phyloP scores from a whole-genome alignment of 768 basidiomycete genomes.

The Sarcomyxa edulis region DNA sequence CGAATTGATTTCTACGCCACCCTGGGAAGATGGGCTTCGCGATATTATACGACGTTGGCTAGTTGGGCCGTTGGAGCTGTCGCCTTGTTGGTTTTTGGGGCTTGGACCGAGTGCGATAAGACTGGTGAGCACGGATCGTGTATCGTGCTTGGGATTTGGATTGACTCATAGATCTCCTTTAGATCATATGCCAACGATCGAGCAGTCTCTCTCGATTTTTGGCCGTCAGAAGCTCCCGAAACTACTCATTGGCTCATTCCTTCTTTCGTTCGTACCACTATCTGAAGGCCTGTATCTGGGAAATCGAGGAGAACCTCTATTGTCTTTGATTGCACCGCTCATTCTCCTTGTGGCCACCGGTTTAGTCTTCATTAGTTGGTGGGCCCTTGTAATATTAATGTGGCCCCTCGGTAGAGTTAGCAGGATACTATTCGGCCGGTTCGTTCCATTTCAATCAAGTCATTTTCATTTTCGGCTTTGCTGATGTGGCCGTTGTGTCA shows the following conservation, averaged over 20 bases:
- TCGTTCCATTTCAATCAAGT: slow-evolving; percentile 10
- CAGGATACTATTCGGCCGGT: slow-evolving; percentile 29
- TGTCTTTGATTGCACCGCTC: slow-evolving; percentile 50
- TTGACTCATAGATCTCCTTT: slow-evolving; percentile 2
- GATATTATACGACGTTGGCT: slow-evolving; percentile 70
- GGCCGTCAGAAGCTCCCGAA: slow-evolving; percentile 29
- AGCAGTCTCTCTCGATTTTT: slow-evolving; percentile 45
- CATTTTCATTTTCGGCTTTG: background rate
- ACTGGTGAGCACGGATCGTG: slow-evolving; percentile 14
- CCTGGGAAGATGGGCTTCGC: slow-evolving; percentile 60
- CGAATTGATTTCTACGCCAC: slow-evolving; percentile 67
- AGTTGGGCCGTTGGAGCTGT: slow-evolving; percentile 76
- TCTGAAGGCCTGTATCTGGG: slow-evolving; percentile 56
- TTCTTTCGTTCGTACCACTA: slow-evolving; percentile 52
- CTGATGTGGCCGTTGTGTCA: slow-evolving; percentile 6
- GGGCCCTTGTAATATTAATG: slow-evolving; percentile 41
- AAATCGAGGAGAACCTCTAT: slow-evolving; percentile 40
- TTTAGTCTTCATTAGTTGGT: slow-evolving; percentile 58
- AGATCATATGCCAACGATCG: slow-evolving; percentile 43
- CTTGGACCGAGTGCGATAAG: slow-evolving; percentile 36
- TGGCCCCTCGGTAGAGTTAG: slow-evolving; percentile 35
- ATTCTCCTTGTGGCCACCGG: slow-evolving; percentile 59
- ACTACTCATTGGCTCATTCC: slow-evolving; percentile 37
- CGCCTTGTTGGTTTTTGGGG: slow-evolving; percentile 47
- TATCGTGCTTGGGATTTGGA: background rate